These are phyloP conservation scores for Pestalotiopsis sp. DNA, from an alignment of 2,329 filamentous ascomycete species.

Conservation along the genomic window DNA sequence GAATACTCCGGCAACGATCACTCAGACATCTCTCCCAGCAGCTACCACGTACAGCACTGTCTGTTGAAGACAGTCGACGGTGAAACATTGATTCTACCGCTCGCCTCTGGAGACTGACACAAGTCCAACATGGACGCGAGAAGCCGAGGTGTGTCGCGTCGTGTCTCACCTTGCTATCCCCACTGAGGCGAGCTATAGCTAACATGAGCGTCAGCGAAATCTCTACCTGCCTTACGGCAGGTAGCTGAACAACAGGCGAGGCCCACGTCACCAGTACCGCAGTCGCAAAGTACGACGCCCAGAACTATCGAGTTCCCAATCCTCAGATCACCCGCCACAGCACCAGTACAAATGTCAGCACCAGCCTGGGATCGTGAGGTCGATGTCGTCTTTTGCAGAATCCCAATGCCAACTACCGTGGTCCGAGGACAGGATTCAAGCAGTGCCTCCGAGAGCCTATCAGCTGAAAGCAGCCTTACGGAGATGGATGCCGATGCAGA, in stretches of 20 bases:
- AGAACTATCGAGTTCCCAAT: neutral
- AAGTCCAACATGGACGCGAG: neutral
- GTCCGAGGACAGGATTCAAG: neutral
- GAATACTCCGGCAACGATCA: neutral
- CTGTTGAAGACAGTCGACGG: neutral
- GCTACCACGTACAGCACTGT: neutral
- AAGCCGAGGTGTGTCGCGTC: neutral
- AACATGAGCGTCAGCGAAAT: neutral
- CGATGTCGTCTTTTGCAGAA: neutral
- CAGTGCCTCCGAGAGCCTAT: neutral
- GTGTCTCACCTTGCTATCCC: neutral
- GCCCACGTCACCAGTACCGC: neutral
- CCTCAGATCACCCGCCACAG: neutral
- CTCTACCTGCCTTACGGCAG: neutral
- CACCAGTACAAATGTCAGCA: neutral
- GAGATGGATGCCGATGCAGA: neutral
- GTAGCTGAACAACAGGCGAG: neutral
- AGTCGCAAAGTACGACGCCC: neutral
- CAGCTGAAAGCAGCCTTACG: neutral
- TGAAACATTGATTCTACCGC: neutral
- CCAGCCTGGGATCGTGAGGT: constrained; percentile 8
- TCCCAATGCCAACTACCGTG: neutral
- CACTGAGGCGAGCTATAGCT: neutral
- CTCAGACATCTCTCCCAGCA: neutral
- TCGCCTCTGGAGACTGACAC: neutral